Evolutionary conservation across 345 rosid genomes (phyloP), one percentile per base, ranked within the genome.

Genomic region (Ailanthus altissimus): DNA sequence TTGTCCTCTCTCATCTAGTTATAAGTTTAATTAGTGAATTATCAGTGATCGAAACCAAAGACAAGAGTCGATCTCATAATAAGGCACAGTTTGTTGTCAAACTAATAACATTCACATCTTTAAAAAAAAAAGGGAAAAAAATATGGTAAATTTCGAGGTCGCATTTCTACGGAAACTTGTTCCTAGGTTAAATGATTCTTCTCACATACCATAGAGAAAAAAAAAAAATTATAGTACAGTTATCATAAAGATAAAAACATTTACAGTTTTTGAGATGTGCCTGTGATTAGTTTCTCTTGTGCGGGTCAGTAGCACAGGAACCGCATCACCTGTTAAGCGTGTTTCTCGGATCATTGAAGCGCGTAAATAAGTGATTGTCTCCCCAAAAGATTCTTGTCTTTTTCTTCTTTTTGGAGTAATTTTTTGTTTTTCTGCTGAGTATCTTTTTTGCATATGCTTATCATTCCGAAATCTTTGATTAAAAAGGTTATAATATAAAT

Each of bases 251-350:
- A 65, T 2, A 0, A 25, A 72, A 18, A 1, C 50, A 21, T 11
- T 53, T 12, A 21, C 50, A 21, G 38, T 38, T 18, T 20, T 70
- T 51, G 16, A 51, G 42, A 26, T 11, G 21, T 15, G 36, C 8
- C 16, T 5, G 63, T 59, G 26, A 15, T 10, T 16, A 12, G 36
- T 9, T 14, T 28, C 20, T 7, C 57, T 15, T 14, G 21, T 36
- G 56, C 2, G 43, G 53, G 82, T 79, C 75, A 72, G 70, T 40
- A 5, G 58, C 54, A 28, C 7, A 40, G 45, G 57, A 8, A 20
- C 67, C 7, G 65, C 38, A 21, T 40, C 51, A 8, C 12, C 46
- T 2, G 45, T 5, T 20, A 32, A n/a, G 32, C 63, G 54, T 72
- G 66, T 57, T 57, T 23, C 54, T n/a, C 5, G 70, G 47, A 60